A percentile compares a stretch with the other conserved stretches of the same genome.
These are phyloP conservation scores for Suhomyces prunicola DNA, from an alignment of 805 yeast genomes.

Conservation along the genomic window DNA sequence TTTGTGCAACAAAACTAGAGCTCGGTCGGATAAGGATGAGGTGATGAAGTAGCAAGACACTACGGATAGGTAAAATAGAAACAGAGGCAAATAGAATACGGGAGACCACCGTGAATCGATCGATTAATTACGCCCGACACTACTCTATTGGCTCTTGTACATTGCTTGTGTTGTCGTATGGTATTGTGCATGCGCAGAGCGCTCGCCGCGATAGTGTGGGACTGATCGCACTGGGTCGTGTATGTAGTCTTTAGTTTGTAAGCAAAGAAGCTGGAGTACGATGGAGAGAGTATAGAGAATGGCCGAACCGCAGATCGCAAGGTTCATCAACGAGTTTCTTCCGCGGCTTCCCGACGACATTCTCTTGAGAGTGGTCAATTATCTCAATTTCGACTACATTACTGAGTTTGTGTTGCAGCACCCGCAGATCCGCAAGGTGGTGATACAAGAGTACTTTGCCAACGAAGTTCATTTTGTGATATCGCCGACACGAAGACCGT, in stretches of 20 bases:
- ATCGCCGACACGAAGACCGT: conserved; percentile 27
- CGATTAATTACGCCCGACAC: too few species aligned
- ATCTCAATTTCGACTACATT: conserved; percentile 19
- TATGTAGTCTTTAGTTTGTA: not conserved
- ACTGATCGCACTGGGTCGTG: not conserved
- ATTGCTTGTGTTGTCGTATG: not conserved
- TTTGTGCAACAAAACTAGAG: not conserved
- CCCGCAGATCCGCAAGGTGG: conserved; percentile 15
- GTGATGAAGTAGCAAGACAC: too few species aligned
- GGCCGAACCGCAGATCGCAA: not conserved
- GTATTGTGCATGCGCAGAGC: too few species aligned
- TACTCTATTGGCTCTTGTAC: too few species aligned
- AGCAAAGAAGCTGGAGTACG: not conserved
- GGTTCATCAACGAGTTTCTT: conserved; percentile 9
- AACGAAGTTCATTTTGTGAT: conserved; percentile 33
- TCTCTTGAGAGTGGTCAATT: conserved; percentile 14
- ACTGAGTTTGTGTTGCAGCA: conserved; percentile 22
- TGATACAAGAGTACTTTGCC: conserved; percentile 25
- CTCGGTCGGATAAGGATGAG: too few species aligned
- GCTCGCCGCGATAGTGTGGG: too few species aligned
- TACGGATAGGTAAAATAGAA: too few species aligned
- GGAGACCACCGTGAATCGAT: too few species aligned
- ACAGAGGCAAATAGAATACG: too few species aligned
- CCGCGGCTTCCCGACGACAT: conserved; percentile 22
- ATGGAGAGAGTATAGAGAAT: not conserved